These are phyloP conservation scores for Nicotiana paniculata DNA, from an alignment of 257 asterid genomes.

Conservation along the genomic window DNA sequence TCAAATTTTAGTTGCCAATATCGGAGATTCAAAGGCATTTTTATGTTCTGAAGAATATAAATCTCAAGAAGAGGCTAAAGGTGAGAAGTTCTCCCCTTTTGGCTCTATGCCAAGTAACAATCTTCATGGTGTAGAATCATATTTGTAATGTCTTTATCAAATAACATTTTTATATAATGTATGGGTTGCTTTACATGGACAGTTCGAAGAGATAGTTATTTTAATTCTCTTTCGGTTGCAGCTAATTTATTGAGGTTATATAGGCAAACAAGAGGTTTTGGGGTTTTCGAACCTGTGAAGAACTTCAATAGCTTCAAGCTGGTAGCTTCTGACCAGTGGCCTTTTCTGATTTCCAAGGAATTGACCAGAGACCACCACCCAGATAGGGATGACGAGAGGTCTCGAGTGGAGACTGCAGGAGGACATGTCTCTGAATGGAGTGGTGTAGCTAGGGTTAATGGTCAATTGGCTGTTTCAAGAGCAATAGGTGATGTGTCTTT, in stretches of 20 bases:
- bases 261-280: slow-evolving; percentile 47
- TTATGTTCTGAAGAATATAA: slow-evolving; percentile 83
- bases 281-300: slow-evolving; percentile 42
- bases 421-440: slow-evolving; percentile 85
- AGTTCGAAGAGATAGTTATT: neutral
- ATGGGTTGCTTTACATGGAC: neutral
- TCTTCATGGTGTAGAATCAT: neutral
- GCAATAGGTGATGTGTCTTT: slow-evolving; percentile 81
- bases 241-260: slow-evolving; percentile 69
- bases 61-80: slow-evolving; percentile 82
- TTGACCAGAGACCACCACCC: slow-evolving; percentile 96
- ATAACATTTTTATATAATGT: neutral
- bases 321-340: slow-evolving; percentile 71
- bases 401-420: slow-evolving; percentile 86
- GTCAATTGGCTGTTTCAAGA: slow-evolving; percentile 89
- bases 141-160: neutral
- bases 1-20: slow-evolving; percentile 84
- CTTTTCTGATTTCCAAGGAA: slow-evolving; percentile 62
- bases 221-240: slow-evolving; percentile 37
- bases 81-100: slow-evolving; percentile 31
- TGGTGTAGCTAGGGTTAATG: slow-evolving; percentile 92
- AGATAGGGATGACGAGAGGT: slow-evolving; percentile 85
- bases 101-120: neutral
- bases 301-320: slow-evolving; percentile 52
- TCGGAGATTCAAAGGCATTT: slow-evolving; percentile 96